Evolutionary conservation across 495 filamentous ascomycete species (phyloP).

Genomic region (Parathielavia hyrcaniae): DNA sequence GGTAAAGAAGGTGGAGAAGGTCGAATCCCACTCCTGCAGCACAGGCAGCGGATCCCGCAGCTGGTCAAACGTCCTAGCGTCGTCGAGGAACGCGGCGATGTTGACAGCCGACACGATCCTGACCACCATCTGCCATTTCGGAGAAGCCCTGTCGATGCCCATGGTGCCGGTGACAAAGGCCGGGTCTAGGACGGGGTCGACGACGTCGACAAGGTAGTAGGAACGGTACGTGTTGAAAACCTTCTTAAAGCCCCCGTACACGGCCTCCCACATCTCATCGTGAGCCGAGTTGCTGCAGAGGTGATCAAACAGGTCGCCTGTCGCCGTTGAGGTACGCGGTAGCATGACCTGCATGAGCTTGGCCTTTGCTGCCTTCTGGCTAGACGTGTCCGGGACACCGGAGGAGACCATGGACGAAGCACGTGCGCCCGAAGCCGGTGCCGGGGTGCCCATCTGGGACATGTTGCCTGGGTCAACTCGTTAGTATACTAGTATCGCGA

Average conservation of each 20-base stretch:
- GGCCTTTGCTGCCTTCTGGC: slow-evolving; percentile 2
- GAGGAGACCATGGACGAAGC: not conserved
- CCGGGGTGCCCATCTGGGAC: not conserved
- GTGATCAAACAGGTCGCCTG: slow-evolving; percentile 20
- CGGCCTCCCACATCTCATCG: slow-evolving; percentile 16
- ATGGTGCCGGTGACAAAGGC: slow-evolving; percentile 15
- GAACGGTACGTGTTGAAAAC: slow-evolving; percentile 13
- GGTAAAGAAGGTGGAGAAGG: slow-evolving; percentile 19
- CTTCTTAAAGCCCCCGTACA: not conserved
- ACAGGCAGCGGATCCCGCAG: slow-evolving; percentile 11
- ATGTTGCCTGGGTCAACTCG: not conserved
- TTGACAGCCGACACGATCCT: slow-evolving; percentile 21
- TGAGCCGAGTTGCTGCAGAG: slow-evolving; percentile 5
- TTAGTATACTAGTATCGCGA: not conserved
- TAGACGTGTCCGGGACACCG: slow-evolving; percentile 8
- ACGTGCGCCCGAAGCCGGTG: not conserved
- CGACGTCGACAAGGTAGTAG: slow-evolving; percentile 10
- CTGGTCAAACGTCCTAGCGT: slow-evolving; percentile 3
- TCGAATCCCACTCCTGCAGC: slow-evolving; percentile 18
- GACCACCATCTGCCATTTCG: not conserved
- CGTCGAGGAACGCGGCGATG: slow-evolving; percentile 21
- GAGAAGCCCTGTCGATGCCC: slow-evolving; percentile 8
- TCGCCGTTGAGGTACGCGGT: slow-evolving; percentile 10
- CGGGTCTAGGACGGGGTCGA: slow-evolving; percentile 15
- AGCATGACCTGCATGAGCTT: slow-evolving; percentile 18